Base-by-base conservation (phyloP, 768 basidiomycete species). In the Collybia mongolica region DNA sequence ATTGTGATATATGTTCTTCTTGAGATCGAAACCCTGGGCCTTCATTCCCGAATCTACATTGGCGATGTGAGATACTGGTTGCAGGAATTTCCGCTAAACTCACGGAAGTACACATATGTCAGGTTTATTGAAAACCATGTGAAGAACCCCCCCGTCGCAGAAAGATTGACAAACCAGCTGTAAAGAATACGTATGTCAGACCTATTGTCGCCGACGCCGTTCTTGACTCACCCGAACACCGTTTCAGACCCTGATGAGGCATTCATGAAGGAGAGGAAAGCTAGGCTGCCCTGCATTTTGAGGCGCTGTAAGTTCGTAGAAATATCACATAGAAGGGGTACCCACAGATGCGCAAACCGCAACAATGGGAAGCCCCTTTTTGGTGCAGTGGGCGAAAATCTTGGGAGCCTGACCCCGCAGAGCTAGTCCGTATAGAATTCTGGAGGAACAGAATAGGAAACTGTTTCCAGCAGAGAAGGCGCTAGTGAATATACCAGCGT, bases 391-490 rank as follows among this genome's bases (percentile, higher is more conserved):
- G 0, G 71, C 59, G 32, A 82, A 63, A 46, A 72, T 59, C 49
- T 54, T 70, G 0, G 76, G 78, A 3, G 76, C 79, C 51, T 81
- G 79, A 17, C 78, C 77, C 54, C 77, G 73, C 39, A 77, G 67
- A 4, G 79, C 73, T 37, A 81, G 71, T 14, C 80, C 80, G 48
- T 82, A 77, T 17, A 81, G 68, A 7, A 79, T 74, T 49, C 80
- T 73, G 23, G 77, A 80, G 5, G 73, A 61, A 49, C 69, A 77
- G 71, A 82, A 88, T 48, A 86, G 56, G 73, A 71, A 81, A 54
- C 81, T 83, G 66, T 84, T 88, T 45, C 79, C 83, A 14, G 87
- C 83, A 22, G 85, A 88, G 72, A 88, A 84, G 2, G 86, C 84
- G 55, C 79, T 79, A 4, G 89, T 80, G 61, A 92, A 79, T 59